Percentiles rank a stretch among this genome's conserved stretches.
Evolutionary conservation across 495 filamentous ascomycete species (phyloP).

Genomic region (Chlorociboria aeruginascens): DNA sequence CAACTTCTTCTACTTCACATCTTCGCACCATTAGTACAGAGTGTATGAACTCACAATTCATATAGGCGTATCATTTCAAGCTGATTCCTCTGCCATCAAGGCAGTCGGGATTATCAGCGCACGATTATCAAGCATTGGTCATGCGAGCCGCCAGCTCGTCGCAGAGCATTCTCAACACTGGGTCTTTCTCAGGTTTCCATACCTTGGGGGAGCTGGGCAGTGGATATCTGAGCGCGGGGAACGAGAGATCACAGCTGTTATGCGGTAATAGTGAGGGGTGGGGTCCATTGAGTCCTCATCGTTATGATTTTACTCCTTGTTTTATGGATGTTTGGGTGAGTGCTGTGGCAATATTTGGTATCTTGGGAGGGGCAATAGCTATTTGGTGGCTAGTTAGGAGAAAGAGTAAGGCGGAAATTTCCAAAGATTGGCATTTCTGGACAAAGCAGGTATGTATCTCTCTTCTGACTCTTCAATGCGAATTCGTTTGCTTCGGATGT

Average conservation of each 20-base stretch:
- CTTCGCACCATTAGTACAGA: too few relatives aligned
- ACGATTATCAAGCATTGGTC: background rate
- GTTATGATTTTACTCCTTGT: conserved; percentile 93
- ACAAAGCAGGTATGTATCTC: conserved; percentile 55
- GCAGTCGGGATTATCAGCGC: background rate
- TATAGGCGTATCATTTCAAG: too few relatives aligned
- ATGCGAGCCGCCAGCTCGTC: conserved; percentile 3
- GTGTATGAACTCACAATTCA: too few relatives aligned
- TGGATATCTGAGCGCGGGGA: conserved; percentile 33
- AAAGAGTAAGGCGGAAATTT: conserved; percentile 53
- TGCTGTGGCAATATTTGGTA: conserved; percentile 61
- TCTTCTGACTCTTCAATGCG: background rate
- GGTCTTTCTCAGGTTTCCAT: conserved; percentile 40
- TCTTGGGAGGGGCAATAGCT: conserved; percentile 61
- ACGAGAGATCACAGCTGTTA: conserved; percentile 46
- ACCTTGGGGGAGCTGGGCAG: conserved; percentile 23
- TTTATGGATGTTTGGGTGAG: conserved; percentile 83
- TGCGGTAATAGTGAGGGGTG: conserved; percentile 87
- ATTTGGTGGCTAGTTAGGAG: conserved; percentile 51
- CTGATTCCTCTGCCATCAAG: background rate
- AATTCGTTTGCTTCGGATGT: background rate
- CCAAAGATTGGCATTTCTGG: conserved; percentile 94
- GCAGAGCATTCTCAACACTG: conserved; percentile 34
- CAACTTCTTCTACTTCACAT: too few relatives aligned
- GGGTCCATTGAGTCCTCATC: conserved; percentile 74